Base-by-base conservation (phyloP, 2,329 filamentous ascomycete species). In the Shiraia sp. region DNA sequence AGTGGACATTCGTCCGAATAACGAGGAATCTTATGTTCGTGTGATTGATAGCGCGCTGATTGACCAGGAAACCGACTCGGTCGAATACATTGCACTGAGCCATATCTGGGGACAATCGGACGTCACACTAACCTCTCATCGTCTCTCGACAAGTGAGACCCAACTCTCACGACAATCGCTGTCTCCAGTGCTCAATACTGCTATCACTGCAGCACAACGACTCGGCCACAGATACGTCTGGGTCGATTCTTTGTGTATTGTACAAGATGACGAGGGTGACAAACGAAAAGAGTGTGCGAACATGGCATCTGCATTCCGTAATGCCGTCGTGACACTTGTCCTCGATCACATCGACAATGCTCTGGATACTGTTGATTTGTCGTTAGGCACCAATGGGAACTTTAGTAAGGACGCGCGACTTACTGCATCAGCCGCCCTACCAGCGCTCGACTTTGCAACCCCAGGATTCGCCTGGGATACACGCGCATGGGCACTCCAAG, bases 401-500 rank as follows among this genome's bases (percentile, higher is more conserved):
- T 29, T 7, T 3, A 32, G 1, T 22, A 36, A 23, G 3, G 23
- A 36, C 30, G 30, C 29, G 24, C 48, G 40, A 26, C 33, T 36
- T 26, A 44, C 53, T n/a, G 43, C 49, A 14, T 41, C 45, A 17
- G 36, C 51, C 19, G 17, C 40, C 16, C 46, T 56, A 3, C 51
- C 53, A 5, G 19, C 35, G 3, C 41, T 48, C 26, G 47, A 53
- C 24, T 57, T 57, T 13, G 19, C 35, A 3, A 40, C 46, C 1
- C 51, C 57, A 10, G 61, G 55, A 32, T 65, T 66, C 23, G 57
- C 50, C 10, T 65, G 61, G 64, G 59, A 68, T 54, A 69, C 65
- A 41, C 53, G 66, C 13, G 59, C 61, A 12, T 70, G 67, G 66
- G 52, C 48, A 7, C 55, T 68, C 2, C 66, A 69, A 49, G 66